Evolutionary conservation across 495 filamentous ascomycete genomes (phyloP), one percentile per base, ranked within the genome.

Genomic region (Podospora comata): DNA sequence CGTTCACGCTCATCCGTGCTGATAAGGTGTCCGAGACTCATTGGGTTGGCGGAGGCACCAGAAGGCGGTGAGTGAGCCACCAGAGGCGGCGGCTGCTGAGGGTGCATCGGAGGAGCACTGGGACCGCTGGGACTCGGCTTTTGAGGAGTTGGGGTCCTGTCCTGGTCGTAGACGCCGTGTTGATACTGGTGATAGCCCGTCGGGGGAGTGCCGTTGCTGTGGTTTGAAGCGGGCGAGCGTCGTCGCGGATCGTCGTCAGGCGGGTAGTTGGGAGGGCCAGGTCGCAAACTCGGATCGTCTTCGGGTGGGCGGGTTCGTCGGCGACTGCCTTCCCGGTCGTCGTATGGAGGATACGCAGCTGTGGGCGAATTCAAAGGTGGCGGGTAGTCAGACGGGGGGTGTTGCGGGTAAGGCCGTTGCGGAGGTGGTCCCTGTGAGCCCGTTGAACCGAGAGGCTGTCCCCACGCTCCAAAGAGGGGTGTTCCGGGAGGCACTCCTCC

Each of bases 401-500:
- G 63, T 20, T n/a, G 68, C 15, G 63, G 67, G 60, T 75, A 73
- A 16, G 65, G 64, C 53, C 71, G 65, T 5, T 70, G 55, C 19
- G 75, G 74, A 54, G 73, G 74, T 19, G 84, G 15, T 18, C 26
- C 26, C 15, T 28, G 30, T 4, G 28, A 18, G 18, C 16, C 20
- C 18, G 60, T 62, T 39, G 60, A 9, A n/a, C 61, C 61, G 9
- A 63, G 65, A 16, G 82, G 82, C 65, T 84, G 81, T 18, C 82
- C 82, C 65, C 82, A 85, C n/a, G 82, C 81, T 5, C 82, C 82
- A 63, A 77, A 85, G 16, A 85, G 70, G 26, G 75, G 80, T 3
- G 80, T 81, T 4, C 82, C 82, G 11, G 82, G 82, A n/a, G 82
- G 82, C 7, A 84, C 78, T 16, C 80, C 82, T 28, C 80, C 79